These are phyloP conservation scores for Candida sithepensis DNA, from an alignment of 805 yeast species.

Conservation along the genomic window DNA sequence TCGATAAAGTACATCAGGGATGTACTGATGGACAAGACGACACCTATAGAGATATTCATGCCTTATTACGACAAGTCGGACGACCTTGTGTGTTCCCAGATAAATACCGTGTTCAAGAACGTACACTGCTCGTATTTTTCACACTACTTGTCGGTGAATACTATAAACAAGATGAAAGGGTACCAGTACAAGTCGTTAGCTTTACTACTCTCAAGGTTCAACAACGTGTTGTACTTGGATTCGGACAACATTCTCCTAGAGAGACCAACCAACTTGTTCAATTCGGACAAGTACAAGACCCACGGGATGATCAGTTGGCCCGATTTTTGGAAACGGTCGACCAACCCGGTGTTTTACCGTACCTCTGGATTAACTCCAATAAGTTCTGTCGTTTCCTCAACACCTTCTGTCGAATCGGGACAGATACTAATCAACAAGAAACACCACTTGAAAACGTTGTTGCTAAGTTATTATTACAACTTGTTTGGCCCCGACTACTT, in stretches of 20 bases:
- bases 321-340: slow-evolving; percentile 64
- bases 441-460: slow-evolving; percentile 53
- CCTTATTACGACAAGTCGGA: slow-evolving; percentile 39
- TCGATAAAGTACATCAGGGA: slow-evolving; percentile 30
- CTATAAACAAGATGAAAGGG: slow-evolving; percentile 27
- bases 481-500: slow-evolving; percentile 62
- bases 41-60: slow-evolving; percentile 49
- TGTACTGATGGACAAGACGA: slow-evolving; percentile 22
- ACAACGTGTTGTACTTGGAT: slow-evolving; percentile 44
- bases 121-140: slow-evolving; percentile 43
- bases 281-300: slow-evolving; percentile 38
- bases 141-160: slow-evolving; percentile 26
- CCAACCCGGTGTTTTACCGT: slow-evolving; percentile 48
- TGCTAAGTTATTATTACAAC: slow-evolving; percentile 63
- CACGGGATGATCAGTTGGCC: slow-evolving; percentile 59
- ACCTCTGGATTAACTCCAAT: slow-evolving; percentile 42
- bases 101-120: slow-evolving; percentile 32
- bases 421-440: slow-evolving; percentile 60
- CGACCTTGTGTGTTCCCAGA: slow-evolving; percentile 40
- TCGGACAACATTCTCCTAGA: slow-evolving; percentile 46
- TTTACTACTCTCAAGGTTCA: slow-evolving; percentile 41
- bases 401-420: slow-evolving; percentile 70
- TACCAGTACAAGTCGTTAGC: slow-evolving; percentile 52
- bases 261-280: slow-evolving; percentile 39
- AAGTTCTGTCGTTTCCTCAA: slow-evolving; percentile 32